Percentiles rank a stretch among this genome's conserved stretches.
Evolutionary conservation across 1,139 yeast genomes (phyloP).

Genomic region (Debaryomyces sp.): DNA sequence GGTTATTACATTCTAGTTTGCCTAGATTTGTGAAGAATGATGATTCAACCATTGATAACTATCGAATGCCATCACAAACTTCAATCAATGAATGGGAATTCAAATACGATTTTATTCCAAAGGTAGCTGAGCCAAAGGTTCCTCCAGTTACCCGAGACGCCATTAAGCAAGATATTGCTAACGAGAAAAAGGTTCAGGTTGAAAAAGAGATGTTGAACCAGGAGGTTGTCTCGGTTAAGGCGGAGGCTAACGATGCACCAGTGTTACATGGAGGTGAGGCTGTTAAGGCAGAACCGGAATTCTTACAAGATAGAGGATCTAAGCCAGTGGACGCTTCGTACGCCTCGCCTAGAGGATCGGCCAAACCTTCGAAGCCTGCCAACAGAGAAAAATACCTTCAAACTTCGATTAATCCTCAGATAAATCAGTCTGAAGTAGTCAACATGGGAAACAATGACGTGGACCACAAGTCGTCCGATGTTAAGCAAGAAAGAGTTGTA

Average conservation of each 20-base stretch:
- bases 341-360: conserved; percentile 10
- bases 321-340: conserved; percentile 24
- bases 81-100: conserved; percentile 54
- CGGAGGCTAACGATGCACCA: conserved; percentile 45
- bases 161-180: conserved; percentile 51
- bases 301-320: conserved; percentile 40
- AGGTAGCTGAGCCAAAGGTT: conserved; percentile 47
- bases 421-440: conserved; percentile 41
- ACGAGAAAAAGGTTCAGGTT: conserved; percentile 41
- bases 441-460: conserved; percentile 41
- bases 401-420: conserved; percentile 44
- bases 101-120: conserved; percentile 53
- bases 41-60: conserved; percentile 49
- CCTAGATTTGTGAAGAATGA: conserved; percentile 41
- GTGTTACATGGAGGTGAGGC: conserved; percentile 51
- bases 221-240: conserved; percentile 43
- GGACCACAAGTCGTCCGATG: conserved; percentile 38
- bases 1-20: conserved; percentile 4
- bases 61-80: conserved; percentile 48
- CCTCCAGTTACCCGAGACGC: conserved; percentile 58
- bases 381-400: conserved; percentile 48
- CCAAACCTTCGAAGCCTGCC: conserved; percentile 32
- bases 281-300: conserved; percentile 43
- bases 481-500: conserved; percentile 33
- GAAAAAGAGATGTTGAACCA: conserved; percentile 44